phyloP scores from a whole-genome alignment of 31 red algal species.

The Porphyra umbilicalis region DNA sequence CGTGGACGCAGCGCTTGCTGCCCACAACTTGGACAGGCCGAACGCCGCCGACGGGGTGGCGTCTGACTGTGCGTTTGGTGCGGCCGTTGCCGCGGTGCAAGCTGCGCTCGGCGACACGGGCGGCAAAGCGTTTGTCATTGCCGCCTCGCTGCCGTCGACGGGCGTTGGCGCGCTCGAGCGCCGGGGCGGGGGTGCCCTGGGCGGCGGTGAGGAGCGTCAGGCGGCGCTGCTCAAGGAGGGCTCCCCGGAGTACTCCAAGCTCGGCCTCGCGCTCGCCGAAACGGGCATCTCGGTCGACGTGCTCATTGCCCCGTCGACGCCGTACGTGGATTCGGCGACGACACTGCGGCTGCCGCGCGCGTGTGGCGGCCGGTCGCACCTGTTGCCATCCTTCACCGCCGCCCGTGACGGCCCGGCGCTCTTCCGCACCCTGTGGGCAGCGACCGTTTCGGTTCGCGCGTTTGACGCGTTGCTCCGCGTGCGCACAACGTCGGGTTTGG shows the following conservation, averaged over 20 bases:
- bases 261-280: slow-evolving; percentile 71
- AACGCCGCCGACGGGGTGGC: not conserved
- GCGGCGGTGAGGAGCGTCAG: slow-evolving; percentile 73
- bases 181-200: slow-evolving; percentile 43
- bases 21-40: slow-evolving; percentile 9
- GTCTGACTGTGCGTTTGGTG: slow-evolving; percentile 38
- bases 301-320: slow-evolving; percentile 52
- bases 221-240: slow-evolving; percentile 58
- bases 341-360: slow-evolving; percentile 33
- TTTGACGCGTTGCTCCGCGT: slow-evolving; percentile 79
- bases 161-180: slow-evolving; percentile 54
- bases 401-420: slow-evolving; percentile 49
- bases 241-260: slow-evolving; percentile 44
- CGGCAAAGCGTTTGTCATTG: slow-evolving; percentile 64
- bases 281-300: slow-evolving; percentile 60
- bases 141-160: slow-evolving; percentile 38
- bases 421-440: slow-evolving; percentile 37
- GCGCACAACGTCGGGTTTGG: slow-evolving; percentile 64
- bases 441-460: slow-evolving; percentile 59
- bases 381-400: slow-evolving; percentile 56
- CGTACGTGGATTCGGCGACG: slow-evolving; percentile 76
- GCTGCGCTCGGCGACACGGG: slow-evolving; percentile 35
- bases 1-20: slow-evolving; percentile 27
- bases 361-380: slow-evolving; percentile 59
- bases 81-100: slow-evolving; percentile 42